Base-by-base conservation (phyloP, 129 eudicot genomes). In the Flaveria brownii region DNA sequence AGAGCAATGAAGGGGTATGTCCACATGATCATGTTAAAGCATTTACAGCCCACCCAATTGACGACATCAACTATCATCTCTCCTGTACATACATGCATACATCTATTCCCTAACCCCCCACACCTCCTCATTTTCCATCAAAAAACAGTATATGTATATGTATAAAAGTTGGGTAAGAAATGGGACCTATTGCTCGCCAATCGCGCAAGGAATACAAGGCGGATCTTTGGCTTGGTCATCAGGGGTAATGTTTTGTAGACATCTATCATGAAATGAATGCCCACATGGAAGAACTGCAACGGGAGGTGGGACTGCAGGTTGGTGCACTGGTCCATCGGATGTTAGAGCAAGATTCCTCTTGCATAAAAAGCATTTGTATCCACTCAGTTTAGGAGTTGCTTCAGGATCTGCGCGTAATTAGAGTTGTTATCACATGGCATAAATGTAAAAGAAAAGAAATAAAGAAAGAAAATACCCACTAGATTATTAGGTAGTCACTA, bases 171-270 rank as follows among this genome's bases (percentile, higher is more conserved):
- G 67, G 73, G 80, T 70, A 30, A 49, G 49, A 74, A 30, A 39
- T 9, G 6, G 45, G 71, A 66, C 61, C 81, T 84, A 84, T 14
- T 77, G 79, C 66, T 89, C 96, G 11, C 89, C 89, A 77, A 91
- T 75, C n/a, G 85, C 95, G 50, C 97, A 91, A 80, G 96, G 96
- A 67, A 91, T 89, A 76, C 97, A 91, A 28, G 97, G 97, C 15
- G 97, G 97, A 33, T 78, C 72, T 78, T 87, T 84, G 1, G 78
- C 43, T 28, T 89, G 92, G 69, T 85, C 96, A 77, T 82, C 25
- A 0, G 97, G 96, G 22, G 92, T 91, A 71, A 91, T 91, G 8
- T 36, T 66, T 14, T 81, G 78, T 81, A 89, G 74, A 78, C 97
- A 91, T 16, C 80, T 77, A 73, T 89, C 96, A 52, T 91, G 97